phyloP scores from a whole-genome alignment of 2,329 filamentous ascomycete species.

The Coniochaeta prunicola region DNA sequence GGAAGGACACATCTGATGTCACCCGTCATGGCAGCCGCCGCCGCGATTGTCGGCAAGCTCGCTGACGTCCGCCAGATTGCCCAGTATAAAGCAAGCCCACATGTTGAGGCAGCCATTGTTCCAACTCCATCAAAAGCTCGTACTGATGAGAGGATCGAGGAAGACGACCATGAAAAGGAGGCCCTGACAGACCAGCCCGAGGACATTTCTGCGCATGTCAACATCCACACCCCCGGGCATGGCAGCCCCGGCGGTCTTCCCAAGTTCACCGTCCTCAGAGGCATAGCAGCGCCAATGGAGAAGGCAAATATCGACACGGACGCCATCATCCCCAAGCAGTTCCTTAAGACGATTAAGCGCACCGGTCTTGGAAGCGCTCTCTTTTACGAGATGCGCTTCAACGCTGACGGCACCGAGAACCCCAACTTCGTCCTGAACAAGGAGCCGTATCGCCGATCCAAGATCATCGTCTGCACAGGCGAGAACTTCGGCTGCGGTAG shows the following conservation, averaged over 20 bases:
- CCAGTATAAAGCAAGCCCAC: slow-evolving; percentile 47
- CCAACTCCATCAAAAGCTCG: slow-evolving; percentile 32
- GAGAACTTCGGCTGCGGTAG: slow-evolving; percentile 93
- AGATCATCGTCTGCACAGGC: slow-evolving; percentile 87
- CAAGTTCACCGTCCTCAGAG: slow-evolving; percentile 77
- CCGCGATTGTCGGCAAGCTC: slow-evolving; percentile 83
- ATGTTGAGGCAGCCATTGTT: slow-evolving; percentile 50
- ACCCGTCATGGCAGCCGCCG: slow-evolving; percentile 91
- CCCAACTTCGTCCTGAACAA: slow-evolving; percentile 83
- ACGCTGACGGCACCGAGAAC: slow-evolving; percentile 66
- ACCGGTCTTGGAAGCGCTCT: slow-evolving; percentile 84
- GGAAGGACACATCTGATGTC: slow-evolving; percentile 95
- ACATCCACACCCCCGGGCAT: slow-evolving; percentile 42
- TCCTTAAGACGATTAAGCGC: slow-evolving; percentile 98
- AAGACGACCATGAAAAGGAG: slow-evolving; percentile 46
- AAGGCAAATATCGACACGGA: slow-evolving; percentile 95
- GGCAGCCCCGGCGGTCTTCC: slow-evolving; percentile 59
- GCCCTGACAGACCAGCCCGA: slow-evolving; percentile 50
- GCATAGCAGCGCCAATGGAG: slow-evolving; percentile 81
- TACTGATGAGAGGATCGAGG: slow-evolving; percentile 44
- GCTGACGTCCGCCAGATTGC: slow-evolving; percentile 81
- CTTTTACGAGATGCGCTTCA: slow-evolving; percentile 79
- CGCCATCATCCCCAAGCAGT: slow-evolving; percentile 98
- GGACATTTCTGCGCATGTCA: slow-evolving; percentile 58
- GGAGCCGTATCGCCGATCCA: slow-evolving; percentile 73